Base-by-base conservation (phyloP, 1,284 basidiomycete genomes). In the Ustilago bromivora region DNA sequence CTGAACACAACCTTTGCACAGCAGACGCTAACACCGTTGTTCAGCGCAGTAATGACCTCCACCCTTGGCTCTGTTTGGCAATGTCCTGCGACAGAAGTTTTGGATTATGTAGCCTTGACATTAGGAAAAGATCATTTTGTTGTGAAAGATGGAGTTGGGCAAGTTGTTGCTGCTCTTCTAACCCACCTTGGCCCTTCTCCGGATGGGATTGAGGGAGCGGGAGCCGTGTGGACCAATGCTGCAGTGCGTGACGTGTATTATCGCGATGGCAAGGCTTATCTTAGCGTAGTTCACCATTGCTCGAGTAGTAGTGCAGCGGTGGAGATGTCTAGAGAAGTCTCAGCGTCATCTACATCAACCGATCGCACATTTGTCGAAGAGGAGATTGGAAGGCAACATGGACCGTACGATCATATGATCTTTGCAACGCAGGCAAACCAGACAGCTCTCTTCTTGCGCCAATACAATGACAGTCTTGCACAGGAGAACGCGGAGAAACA, bases 381-480 rank as follows among this genome's bases (percentile, higher is more conserved):
- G 47, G 43, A 15, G 28, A n/a, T 23, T 3, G 31, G 17, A 53
- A 59, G 31, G 13, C 43, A 71, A 31, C 69, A 79, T 19, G 77
- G 81, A 13, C 66, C 66, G 3, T 85, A 78, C 55, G 67, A 82
- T 57, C 81, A 85, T 55, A 52, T 85, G 43, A 78, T 85, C 23
- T 79, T 85, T 53, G 83, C 82, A 6, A 85, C 84, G 31, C 84
- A 84, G 56, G 84, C 84, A 8, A 82, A 84, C 47, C 81, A 82
- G 57, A 71, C 75, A 1, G 76, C 76, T 3, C 57, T 53, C 13
- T 75, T 82, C 23, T 47, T 83, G n/a, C 54, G 59, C 17, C 41
- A 38, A 23, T 82, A 79, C 53, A n/a, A 38, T 4, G 57, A 49
- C 2, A 62, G 41, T 17, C 43, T 52, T 19, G 40, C 35, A 2